Conservation (phyloP, 1,139 yeast species). For the Lodderomyces pseudojiufengensis region DNA sequence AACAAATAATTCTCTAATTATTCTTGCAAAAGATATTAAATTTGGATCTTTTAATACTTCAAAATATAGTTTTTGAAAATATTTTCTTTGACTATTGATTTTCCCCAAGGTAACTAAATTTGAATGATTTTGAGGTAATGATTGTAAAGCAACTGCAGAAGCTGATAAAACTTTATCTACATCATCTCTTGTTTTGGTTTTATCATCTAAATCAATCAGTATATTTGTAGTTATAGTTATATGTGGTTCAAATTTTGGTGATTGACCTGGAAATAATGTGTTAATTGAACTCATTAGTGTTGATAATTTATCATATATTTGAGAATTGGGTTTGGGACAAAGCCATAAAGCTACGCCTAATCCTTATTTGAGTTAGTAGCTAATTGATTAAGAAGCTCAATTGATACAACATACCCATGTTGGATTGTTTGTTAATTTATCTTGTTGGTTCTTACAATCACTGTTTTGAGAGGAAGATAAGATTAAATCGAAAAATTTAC, state of each 20-base stretch:
- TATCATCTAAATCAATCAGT: conserved; percentile 35
- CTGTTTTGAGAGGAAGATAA: not conserved
- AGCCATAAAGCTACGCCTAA: conserved; percentile 70
- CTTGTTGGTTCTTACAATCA: not conserved
- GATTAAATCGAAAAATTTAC: no score
- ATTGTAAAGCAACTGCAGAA: conserved; percentile 60
- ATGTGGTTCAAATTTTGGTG: conserved; percentile 68
- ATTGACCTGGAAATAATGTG: conserved; percentile 69
- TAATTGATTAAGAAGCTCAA: not conserved
- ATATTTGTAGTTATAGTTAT: conserved; percentile 68
- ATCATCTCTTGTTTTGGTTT: conserved; percentile 44
- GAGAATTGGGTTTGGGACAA: conserved; percentile 58
- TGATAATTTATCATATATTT: conserved; percentile 52
- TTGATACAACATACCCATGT: conserved; percentile 19
- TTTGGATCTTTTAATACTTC: conserved; percentile 53
- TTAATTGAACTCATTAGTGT: conserved; percentile 62
- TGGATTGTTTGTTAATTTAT: not conserved
- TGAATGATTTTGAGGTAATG: conserved; percentile 38
- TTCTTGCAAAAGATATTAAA: conserved; percentile 61
- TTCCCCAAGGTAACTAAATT: conserved; percentile 38
- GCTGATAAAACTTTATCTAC: conserved; percentile 62
- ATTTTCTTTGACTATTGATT: conserved; percentile 40
- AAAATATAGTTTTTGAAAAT: conserved; percentile 62
- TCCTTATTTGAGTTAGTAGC: conserved; percentile 15
- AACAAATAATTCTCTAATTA: conserved; percentile 68